A percentile compares a stretch with the other conserved stretches of the same genome.
Conservation (phyloP, 2,329 filamentous ascomycete genomes). For the Colletotrichum nymphaeae region DNA sequence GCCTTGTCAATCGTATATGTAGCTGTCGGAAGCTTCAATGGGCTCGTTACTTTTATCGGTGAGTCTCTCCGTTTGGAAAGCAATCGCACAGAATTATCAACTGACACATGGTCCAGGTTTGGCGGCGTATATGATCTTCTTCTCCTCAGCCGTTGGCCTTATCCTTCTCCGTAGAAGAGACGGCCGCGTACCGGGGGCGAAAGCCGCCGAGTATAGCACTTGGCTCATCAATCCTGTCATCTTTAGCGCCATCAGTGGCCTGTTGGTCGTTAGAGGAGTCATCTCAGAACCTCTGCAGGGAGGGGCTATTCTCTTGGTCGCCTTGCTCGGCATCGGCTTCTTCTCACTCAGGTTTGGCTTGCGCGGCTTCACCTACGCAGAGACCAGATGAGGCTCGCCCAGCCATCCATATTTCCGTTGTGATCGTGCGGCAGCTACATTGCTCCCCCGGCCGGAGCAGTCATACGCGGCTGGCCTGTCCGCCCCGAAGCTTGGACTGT, state of each 20-base stretch:
- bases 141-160: conserved; percentile 41
- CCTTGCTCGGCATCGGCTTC: conserved; percentile 40
- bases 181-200: conserved; percentile 29
- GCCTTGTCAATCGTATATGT: conserved; percentile 41
- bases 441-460: not conserved
- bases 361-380: conserved; percentile 35
- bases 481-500: not conserved
- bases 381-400: conserved; percentile 10
- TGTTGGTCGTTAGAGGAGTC: conserved; percentile 43
- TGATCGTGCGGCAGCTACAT: conserved; percentile 8
- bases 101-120: conserved; percentile 35
- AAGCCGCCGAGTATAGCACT: conserved; percentile 36
- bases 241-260: conserved; percentile 41
- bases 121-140: conserved; percentile 40
- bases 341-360: conserved; percentile 40
- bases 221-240: conserved; percentile 42
- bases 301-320: conserved; percentile 42
- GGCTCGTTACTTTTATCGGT: conserved; percentile 42
- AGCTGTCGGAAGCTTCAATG: conserved; percentile 40
- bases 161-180: conserved; percentile 40
- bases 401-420: not conserved
- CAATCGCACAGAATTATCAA: not conserved
- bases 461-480: not conserved
- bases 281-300: conserved; percentile 43
- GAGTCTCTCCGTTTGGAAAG: not conserved